Evolutionary conservation across 2,329 filamentous ascomycete genomes (phyloP).

Genomic region (Sporothrix protearum): DNA sequence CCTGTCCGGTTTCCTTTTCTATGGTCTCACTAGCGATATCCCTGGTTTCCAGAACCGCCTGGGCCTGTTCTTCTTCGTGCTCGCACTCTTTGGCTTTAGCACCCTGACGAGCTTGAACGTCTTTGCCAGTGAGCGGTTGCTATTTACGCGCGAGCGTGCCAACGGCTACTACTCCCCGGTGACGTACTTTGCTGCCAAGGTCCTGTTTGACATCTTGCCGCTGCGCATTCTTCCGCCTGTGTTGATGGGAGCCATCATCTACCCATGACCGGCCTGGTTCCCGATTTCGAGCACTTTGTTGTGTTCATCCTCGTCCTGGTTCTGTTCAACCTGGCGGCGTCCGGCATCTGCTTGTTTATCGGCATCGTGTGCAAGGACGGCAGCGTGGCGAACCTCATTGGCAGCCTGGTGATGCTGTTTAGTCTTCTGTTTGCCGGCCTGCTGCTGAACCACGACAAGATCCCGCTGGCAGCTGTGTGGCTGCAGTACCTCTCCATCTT

Average conservation of each 20-base stretch:
- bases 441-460: conserved; percentile 89
- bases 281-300: conserved; percentile 78
- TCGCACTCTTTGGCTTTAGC: conserved; percentile 94
- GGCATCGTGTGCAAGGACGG: conserved; percentile 91
- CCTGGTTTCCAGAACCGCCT: conserved; percentile 96
- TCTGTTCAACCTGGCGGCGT: conserved; percentile 91
- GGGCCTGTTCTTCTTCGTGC: conserved; percentile 94
- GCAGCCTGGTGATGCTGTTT: conserved; percentile 95
- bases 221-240: conserved; percentile 91
- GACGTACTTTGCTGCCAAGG: conserved; percentile 91
- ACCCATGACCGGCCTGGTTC: conserved; percentile 92
- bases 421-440: conserved; percentile 91
- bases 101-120: conserved; percentile 91
- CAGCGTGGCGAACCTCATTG: conserved; percentile 88
- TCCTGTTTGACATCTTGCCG: conserved; percentile 96
- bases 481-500: conserved; percentile 93
- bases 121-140: conserved; percentile 82
- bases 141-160: conserved; percentile 89
- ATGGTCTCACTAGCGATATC: conserved; percentile 92
- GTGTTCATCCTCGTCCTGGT: conserved; percentile 90
- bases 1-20: conserved; percentile 92
- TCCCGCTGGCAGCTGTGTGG: conserved; percentile 81
- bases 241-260: conserved; percentile 91
- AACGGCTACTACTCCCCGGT: conserved; percentile 95
- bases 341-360: conserved; percentile 91